Evolutionary conservation across 306 rosid species (phyloP).

Genomic region (Pyrus betulifolia): DNA sequence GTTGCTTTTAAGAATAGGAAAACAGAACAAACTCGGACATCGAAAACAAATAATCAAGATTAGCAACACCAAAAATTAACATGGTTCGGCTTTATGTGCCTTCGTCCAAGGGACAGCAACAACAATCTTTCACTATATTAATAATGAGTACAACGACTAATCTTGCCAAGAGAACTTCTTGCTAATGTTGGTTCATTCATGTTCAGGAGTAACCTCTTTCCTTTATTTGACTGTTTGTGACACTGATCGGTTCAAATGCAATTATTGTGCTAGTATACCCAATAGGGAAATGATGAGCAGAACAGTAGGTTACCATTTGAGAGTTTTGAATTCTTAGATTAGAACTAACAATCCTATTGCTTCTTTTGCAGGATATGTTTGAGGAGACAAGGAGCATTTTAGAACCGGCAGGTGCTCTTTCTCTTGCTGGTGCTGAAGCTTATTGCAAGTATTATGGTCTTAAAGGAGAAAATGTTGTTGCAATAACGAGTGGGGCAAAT

Average conservation of each 20-base stretch:
- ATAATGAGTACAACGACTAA: too few species aligned
- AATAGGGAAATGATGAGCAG: neutral
- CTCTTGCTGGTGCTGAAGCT: conserved; percentile 99
- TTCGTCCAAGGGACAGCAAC: too few species aligned
- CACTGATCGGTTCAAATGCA: neutral
- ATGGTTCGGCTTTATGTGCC: too few species aligned
- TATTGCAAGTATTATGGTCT: conserved; percentile 89
- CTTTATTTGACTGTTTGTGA: neutral
- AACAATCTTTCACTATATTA: too few species aligned
- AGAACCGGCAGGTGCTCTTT: conserved; percentile 97
- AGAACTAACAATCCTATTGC: conserved; percentile 9
- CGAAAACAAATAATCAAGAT: too few species aligned
- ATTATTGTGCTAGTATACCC: neutral
- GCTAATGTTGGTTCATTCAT: neutral
- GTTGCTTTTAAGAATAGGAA: too few species aligned
- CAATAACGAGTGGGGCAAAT: conserved; percentile 91
- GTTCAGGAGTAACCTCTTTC: neutral
- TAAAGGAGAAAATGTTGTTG: conserved; percentile 77
- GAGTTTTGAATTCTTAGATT: neutral
- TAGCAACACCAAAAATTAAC: too few species aligned
- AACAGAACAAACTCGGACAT: too few species aligned
- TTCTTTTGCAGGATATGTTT: conserved; percentile 79
- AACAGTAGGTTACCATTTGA: neutral
- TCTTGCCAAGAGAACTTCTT: neutral
- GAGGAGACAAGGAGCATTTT: conserved; percentile 91